Percentiles rank a stretch among this genome's conserved stretches.
Evolutionary conservation across 177 flowering plant species (phyloP).

Genomic region (Tripterygium wilfordii): DNA sequence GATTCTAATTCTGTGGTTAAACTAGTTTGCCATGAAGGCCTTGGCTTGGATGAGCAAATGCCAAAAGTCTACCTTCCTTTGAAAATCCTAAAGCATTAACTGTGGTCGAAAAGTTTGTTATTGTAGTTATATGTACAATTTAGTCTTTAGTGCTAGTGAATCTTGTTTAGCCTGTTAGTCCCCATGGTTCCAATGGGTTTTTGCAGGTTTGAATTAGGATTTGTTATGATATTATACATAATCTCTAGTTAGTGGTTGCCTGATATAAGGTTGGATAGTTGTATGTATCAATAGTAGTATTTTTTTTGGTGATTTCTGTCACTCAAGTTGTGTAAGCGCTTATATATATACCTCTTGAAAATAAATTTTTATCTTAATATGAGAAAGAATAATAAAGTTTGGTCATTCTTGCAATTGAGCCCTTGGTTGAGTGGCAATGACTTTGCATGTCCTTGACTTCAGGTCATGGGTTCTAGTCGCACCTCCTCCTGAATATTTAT

Average conservation of each 20-base stretch:
- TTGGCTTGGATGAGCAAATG: constrained; percentile 9
- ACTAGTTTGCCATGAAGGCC: constrained; percentile 32
- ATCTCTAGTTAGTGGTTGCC: constrained; percentile 6
- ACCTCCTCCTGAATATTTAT: no score
- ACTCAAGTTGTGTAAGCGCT: no score
- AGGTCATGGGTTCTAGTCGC: no score
- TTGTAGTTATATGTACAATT: constrained; percentile 19
- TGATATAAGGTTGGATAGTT: no score
- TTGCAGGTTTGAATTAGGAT: constrained; percentile 2
- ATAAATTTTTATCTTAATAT: no score
- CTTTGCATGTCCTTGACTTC: no score
- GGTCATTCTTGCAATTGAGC: no score
- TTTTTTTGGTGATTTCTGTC: no score
- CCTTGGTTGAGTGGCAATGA: no score
- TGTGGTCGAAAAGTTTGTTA: neutral
- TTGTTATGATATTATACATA: constrained; percentile 1
- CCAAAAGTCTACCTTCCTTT: constrained; percentile 21
- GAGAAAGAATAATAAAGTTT: no score
- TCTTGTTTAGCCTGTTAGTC: constrained; percentile 14
- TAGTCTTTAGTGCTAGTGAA: constrained; percentile 5
- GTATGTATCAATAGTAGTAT: no score
- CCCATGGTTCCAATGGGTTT: constrained; percentile 7
- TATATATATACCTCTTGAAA: no score
- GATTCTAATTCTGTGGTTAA: constrained; percentile 31
- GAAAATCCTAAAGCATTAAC: constrained; percentile 14